These are phyloP conservation scores for Neurospora tetrasperma DNA, from an alignment of 495 filamentous ascomycete species.

Conservation along the genomic window DNA sequence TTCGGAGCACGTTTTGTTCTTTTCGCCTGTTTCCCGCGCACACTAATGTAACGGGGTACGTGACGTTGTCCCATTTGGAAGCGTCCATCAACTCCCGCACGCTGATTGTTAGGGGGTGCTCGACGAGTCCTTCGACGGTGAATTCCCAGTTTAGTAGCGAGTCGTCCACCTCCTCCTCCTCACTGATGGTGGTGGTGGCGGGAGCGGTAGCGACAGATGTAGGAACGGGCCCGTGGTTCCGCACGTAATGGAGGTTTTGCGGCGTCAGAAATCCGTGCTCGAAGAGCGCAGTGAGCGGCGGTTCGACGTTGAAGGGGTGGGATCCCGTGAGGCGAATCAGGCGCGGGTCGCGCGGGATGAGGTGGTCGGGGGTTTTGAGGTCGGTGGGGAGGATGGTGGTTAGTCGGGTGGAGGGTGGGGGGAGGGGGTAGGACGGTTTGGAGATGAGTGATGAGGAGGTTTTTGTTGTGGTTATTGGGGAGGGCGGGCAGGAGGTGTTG, in stretches of 20 bases:
- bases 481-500: not conserved
- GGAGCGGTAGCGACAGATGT: slow-evolving; percentile 6
- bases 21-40: slow-evolving; percentile 92
- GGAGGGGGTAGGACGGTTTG: slow-evolving; percentile 43
- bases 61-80: slow-evolving; percentile 61
- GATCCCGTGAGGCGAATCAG: slow-evolving; percentile 83
- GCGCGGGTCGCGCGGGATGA: slow-evolving; percentile 79
- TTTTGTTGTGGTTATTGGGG: not conserved
- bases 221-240: slow-evolving; percentile 88
- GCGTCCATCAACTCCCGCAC: slow-evolving; percentile 58
- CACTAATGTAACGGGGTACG: slow-evolving; percentile 80
- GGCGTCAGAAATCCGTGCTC: slow-evolving; percentile 85
- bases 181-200: no score
- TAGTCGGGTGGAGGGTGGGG: slow-evolving; percentile 50
- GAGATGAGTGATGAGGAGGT: not conserved
- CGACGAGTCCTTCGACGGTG: slow-evolving; percentile 75
- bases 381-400: slow-evolving; percentile 63
- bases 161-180: slow-evolving; percentile 21
- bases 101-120: slow-evolving; percentile 62
- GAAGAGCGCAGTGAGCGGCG: slow-evolving; percentile 69
- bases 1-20: slow-evolving; percentile 86
- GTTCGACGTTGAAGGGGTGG: slow-evolving; percentile 92
- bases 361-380: slow-evolving; percentile 70
- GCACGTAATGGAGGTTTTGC: slow-evolving; percentile 90
- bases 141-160: slow-evolving; percentile 70